These are phyloP conservation scores for Mariannaea elegans DNA, from an alignment of 2,329 filamentous ascomycete species.

Conservation along the genomic window DNA sequence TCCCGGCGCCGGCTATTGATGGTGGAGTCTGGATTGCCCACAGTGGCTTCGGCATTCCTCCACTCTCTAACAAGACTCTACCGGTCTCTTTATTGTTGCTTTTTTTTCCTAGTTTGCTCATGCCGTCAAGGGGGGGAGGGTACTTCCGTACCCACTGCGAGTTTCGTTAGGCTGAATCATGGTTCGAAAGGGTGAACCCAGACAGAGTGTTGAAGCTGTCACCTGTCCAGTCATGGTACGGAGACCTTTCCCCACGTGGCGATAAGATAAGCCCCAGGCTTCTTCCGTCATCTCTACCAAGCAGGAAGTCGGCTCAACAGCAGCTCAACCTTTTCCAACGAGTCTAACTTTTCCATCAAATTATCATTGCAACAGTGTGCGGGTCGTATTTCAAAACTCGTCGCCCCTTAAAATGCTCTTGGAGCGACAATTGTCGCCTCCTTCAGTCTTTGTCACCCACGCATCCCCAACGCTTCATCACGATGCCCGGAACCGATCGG, in stretches of 20 bases:
- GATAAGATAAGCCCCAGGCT: constrained; percentile 44
- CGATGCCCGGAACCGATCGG: constrained; percentile 38
- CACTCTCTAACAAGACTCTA: not conserved
- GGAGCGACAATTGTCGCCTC: constrained; percentile 27
- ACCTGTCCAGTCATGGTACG: constrained; percentile 35
- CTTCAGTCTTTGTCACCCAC: constrained; percentile 10
- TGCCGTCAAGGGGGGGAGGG: not conserved
- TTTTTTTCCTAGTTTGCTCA: not conserved
- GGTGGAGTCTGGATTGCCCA: not conserved
- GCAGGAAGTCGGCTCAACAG: constrained; percentile 14
- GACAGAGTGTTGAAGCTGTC: constrained; percentile 24
- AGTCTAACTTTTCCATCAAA: not conserved
- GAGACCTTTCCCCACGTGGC: constrained; percentile 35
- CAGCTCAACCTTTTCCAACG: constrained; percentile 12
- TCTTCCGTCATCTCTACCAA: constrained; percentile 32
- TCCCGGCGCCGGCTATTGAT: constrained; percentile 7
- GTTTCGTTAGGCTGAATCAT: not conserved
- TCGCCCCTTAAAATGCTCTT: constrained; percentile 33
- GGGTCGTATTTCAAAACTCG: constrained; percentile 13
- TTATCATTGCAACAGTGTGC: constrained; percentile 15
- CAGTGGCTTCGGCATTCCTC: not conserved
- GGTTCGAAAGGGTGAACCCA: not conserved
- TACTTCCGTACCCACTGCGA: not conserved
- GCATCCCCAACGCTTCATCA: constrained; percentile 9
- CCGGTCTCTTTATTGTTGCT: too few species aligned